Evolutionary conservation across 1,284 basidiomycete species (phyloP).

Genomic region (Ustilago xerochloae): DNA sequence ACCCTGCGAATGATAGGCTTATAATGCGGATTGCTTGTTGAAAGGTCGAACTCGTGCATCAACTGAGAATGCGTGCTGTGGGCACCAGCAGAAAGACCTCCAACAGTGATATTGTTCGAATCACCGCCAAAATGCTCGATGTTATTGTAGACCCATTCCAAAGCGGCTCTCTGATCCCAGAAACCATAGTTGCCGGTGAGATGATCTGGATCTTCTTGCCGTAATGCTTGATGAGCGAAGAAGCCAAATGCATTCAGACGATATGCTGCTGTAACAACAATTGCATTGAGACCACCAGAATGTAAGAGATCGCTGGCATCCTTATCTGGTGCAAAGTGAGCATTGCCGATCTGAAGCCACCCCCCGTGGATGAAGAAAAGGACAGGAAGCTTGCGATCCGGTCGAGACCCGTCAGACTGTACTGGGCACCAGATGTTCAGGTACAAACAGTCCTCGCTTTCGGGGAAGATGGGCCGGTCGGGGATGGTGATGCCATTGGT

Average conservation of each 20-base stretch:
- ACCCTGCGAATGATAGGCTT: conserved; percentile 35
- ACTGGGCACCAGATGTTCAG: conserved; percentile 50
- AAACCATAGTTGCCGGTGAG: conserved; percentile 53
- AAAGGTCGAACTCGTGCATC: conserved; percentile 57
- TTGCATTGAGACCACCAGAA: conserved; percentile 17
- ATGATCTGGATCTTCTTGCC: conserved; percentile 21
- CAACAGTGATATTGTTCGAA: conserved; percentile 61
- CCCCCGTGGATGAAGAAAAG: conserved; percentile 52
- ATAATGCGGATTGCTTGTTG: conserved; percentile 13
- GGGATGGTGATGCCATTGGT: conserved; percentile 25
- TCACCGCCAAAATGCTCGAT: conserved; percentile 63
- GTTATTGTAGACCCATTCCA: conserved; percentile 60
- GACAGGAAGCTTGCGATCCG: conserved; percentile 23
- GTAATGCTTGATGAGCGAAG: conserved; percentile 33
- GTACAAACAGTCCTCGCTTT: conserved; percentile 51
- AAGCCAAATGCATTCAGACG: conserved; percentile 53
- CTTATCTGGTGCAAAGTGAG: conserved; percentile 8
- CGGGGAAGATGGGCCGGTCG: not conserved
- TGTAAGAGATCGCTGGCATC: conserved; percentile 42
- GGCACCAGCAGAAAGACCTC: conserved; percentile 66
- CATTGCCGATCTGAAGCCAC: conserved; percentile 48
- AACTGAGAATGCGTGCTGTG: conserved; percentile 66
- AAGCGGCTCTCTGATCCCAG: conserved; percentile 49
- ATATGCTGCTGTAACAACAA: conserved; percentile 46
- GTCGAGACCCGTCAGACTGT: not conserved